Base-by-base conservation (phyloP, 2,329 filamentous ascomycete species). In the Cyphellophora europaea region DNA sequence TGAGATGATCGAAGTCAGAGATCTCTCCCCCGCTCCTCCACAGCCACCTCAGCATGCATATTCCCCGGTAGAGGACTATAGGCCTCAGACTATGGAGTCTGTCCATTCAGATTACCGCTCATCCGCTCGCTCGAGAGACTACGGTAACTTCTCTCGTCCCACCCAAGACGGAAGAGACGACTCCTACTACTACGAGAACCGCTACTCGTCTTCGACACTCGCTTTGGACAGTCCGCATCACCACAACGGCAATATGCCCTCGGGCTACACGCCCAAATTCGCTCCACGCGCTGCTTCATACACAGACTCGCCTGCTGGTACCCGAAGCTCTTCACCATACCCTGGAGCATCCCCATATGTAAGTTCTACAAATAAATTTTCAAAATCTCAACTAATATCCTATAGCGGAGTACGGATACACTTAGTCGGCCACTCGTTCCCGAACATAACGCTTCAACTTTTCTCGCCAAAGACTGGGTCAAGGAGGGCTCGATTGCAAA, bases 401-500 rank as follows among this genome's bases (percentile, higher is more conserved):
- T 19, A 15, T 43, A 53, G 33, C 50, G 53, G 38, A 59, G 57
- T 40, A 50, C 54, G 30, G 52, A 56, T 31, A 56, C 50, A 38
- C 49, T 58, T 11, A 25, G 21, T n/a, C 49, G 50, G 19, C 50
- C 54, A 11, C 49, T 61, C 12, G 53, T 60, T 17, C 52, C 46
- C 31, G 45, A 53, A 3, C 21, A 25, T n/a, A 19, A 32, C 12
- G 42, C 52, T 6, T 28, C 43, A 6, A 53, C 53, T 3, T 43
- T 49, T 11, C 53, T 56, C 19, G 44, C 49, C n/a, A 53, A 51
- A 31, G 56, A 59, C 29, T 59, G 56, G 56, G 52, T 58, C 14
- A 49, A 58, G 34, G 50, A 54, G 6, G 57, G 57, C 10, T 54
- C 54, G 1, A 58, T 61, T 33, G 53, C 56, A 19, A 52, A 53